Percentiles rank a stretch among this genome's conserved stretches.
phyloP scores from a whole-genome alignment of 106 monocot species.

The Dendrobium officinale region DNA sequence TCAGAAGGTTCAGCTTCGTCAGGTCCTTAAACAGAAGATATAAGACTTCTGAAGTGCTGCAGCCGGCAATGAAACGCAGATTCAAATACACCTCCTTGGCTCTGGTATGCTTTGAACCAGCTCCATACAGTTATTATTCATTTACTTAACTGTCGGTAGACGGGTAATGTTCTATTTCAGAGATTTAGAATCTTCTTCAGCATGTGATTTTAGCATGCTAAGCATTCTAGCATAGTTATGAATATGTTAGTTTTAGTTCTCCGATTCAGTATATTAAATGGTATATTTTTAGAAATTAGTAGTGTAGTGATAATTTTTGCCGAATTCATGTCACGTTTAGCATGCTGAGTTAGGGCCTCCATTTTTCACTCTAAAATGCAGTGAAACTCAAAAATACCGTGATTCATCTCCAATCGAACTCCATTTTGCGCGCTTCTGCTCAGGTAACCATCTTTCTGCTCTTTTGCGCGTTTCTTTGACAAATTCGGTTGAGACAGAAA shows the following conservation, averaged over 20 bases:
- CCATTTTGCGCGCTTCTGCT: too few relatives aligned
- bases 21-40: slow-evolving; percentile 69
- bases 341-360: background rate
- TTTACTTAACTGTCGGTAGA: background rate
- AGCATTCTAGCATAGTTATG: background rate
- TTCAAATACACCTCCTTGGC: background rate
- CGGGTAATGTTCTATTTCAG: background rate
- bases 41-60: slow-evolving; percentile 13
- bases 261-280: background rate
- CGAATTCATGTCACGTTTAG: background rate
- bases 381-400: too few relatives aligned
- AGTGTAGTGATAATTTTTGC: background rate
- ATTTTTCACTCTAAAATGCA: too few relatives aligned
- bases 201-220: background rate
- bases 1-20: slow-evolving; percentile 65
- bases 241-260: background rate
- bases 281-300: background rate
- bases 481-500: too few relatives aligned
- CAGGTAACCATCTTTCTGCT: too few relatives aligned
- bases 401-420: too few relatives aligned
- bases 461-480: too few relatives aligned
- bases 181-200: background rate
- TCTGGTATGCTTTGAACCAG: background rate
- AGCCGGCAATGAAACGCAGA: background rate
- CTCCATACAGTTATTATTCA: background rate